phyloP scores from a whole-genome alignment of 2,329 filamentous ascomycete genomes.

The Talaromyces sp. region DNA sequence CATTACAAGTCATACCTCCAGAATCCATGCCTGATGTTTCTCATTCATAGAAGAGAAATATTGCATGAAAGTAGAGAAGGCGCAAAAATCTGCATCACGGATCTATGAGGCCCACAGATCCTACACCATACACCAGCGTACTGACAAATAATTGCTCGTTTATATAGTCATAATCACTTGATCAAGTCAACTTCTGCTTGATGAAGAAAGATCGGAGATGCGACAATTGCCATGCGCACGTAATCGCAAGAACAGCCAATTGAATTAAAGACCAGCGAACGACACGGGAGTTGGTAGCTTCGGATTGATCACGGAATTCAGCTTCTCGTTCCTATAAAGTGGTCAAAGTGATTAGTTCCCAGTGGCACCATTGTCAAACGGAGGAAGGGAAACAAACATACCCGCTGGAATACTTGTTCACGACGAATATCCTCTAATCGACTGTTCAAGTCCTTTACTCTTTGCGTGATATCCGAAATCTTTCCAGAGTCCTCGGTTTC shows the following conservation, averaged over 20 bases:
- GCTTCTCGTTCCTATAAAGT: constrained; percentile 83
- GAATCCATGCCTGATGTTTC: not conserved
- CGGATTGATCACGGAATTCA: constrained; percentile 96
- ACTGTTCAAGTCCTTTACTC: constrained; percentile 83
- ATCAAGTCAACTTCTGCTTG: constrained; percentile 96
- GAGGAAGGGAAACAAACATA: constrained; percentile 40
- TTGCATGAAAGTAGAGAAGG: not conserved
- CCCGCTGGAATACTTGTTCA: constrained; percentile 95
- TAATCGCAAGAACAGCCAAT: constrained; percentile 74
- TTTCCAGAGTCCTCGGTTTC: constrained; percentile 92
- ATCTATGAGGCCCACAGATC: not conserved
- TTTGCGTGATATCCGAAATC: constrained; percentile 81
- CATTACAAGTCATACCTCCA: constrained; percentile 12
- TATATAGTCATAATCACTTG: not conserved
- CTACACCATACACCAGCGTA: not conserved
- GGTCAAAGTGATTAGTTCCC: not conserved
- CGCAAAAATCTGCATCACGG: not conserved
- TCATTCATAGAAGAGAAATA: not conserved
- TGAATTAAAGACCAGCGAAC: constrained; percentile 93
- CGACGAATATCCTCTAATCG: constrained; percentile 82
- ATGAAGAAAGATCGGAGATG: constrained; percentile 98
- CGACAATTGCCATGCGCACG: constrained; percentile 95
- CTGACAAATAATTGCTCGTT: not conserved
- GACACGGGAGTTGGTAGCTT: constrained; percentile 85
- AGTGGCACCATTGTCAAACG: not conserved